Percentiles rank a stretch among this genome's conserved stretches.
These are phyloP conservation scores for Aegilops speltoides DNA, from an alignment of 176 grass and related monocot genomes.

Conservation along the genomic window DNA sequence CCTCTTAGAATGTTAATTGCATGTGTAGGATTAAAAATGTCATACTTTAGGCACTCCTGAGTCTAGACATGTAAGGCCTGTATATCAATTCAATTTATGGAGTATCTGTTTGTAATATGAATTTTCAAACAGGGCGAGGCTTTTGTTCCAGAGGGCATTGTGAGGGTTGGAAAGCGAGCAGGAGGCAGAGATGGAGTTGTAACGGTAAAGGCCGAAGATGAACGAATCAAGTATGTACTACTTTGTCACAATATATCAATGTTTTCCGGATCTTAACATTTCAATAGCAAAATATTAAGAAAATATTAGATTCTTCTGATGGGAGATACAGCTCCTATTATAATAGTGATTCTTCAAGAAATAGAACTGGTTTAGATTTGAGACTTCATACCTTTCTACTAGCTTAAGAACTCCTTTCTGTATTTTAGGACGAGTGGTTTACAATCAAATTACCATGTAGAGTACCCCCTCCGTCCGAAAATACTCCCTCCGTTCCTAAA, in stretches of 20 bases:
- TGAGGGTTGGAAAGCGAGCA: slow-evolving; percentile 72
- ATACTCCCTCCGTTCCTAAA: too few relatives aligned
- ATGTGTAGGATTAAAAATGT: background rate
- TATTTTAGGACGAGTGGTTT: background rate
- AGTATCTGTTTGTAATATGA: background rate
- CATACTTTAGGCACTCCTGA: background rate
- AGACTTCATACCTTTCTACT: background rate
- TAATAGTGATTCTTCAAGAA: background rate
- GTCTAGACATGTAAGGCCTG: background rate
- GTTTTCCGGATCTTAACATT: slow-evolving; percentile 1
- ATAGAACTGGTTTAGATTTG: background rate
- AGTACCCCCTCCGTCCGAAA: too few relatives aligned
- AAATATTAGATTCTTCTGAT: background rate
- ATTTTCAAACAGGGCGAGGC: slow-evolving; percentile 75
- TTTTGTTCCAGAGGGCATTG: slow-evolving; percentile 84
- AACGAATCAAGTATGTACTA: slow-evolving; percentile 69
- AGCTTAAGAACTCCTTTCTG: background rate
- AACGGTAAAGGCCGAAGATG: slow-evolving; percentile 57
- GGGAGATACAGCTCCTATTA: background rate
- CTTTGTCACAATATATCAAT: background rate
- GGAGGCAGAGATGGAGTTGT: slow-evolving; percentile 61
- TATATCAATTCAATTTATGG: background rate
- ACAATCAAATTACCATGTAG: background rate
- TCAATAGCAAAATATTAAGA: background rate
- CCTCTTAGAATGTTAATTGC: background rate